phyloP scores from a whole-genome alignment of 2,329 filamentous ascomycete genomes.

The Neurospora sp. region DNA sequence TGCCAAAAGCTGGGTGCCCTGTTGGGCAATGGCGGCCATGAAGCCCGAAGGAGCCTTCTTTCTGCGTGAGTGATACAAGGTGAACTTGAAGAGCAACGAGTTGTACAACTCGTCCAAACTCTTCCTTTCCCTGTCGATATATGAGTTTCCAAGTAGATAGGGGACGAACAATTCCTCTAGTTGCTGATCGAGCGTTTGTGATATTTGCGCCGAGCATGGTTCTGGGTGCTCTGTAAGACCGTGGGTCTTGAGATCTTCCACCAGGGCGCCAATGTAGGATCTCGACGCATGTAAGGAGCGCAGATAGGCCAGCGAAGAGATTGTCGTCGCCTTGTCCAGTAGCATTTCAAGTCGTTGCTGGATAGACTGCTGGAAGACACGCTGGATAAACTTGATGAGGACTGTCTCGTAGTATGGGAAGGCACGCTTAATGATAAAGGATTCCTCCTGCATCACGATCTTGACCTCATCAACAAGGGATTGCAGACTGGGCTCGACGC shows the following conservation, averaged over 20 bases:
- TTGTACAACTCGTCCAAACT: constrained; percentile 75
- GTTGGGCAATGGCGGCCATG: constrained; percentile 83
- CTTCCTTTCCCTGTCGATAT: constrained; percentile 59
- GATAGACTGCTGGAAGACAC: constrained; percentile 95
- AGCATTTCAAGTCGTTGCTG: constrained; percentile 95
- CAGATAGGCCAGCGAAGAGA: constrained; percentile 86
- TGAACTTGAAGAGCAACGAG: constrained; percentile 91
- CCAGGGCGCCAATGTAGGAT: constrained; percentile 74
- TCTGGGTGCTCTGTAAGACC: constrained; percentile 94
- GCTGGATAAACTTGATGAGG: constrained; percentile 82
- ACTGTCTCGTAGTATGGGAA: constrained; percentile 97
- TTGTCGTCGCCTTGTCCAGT: constrained; percentile 81
- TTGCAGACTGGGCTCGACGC: constrained; percentile 85
- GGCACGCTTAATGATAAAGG: constrained; percentile 88
- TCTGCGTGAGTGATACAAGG: constrained; percentile 79
- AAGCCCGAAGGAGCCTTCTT: constrained; percentile 88
- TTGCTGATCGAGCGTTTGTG: constrained; percentile 63
- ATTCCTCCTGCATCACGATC: constrained; percentile 93
- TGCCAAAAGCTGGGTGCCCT: constrained; percentile 78
- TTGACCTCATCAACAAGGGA: constrained; percentile 89
- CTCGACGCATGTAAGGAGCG: constrained; percentile 84
- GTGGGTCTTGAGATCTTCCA: constrained; percentile 90
- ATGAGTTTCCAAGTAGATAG: constrained; percentile 58
- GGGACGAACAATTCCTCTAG: constrained; percentile 69
- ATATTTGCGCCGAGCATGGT: constrained; percentile 75